Percentiles rank a stretch among this genome's conserved stretches.
Conservation (phyloP, 2,329 filamentous ascomycete species). For the Monilinia fructicola region DNA sequence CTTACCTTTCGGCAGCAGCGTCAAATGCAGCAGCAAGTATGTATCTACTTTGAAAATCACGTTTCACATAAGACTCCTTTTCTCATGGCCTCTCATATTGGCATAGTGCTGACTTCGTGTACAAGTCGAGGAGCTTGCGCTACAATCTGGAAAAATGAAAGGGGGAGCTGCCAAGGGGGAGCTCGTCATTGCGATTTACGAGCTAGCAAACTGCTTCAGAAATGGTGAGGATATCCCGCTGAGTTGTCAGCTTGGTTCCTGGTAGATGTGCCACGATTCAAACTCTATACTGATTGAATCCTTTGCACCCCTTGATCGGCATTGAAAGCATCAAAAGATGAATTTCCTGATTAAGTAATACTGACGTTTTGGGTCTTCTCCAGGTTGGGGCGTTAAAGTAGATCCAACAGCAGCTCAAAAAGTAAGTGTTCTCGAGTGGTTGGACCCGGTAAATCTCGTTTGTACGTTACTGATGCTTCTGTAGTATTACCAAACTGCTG, state of each 20-base stretch:
- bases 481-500: conserved; percentile 96
- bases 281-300: not conserved
- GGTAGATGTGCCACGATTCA: conserved; percentile 21
- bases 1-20: conserved; percentile 83
- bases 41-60: conserved; percentile 11
- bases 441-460: conserved; percentile 33
- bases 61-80: conserved; percentile 2
- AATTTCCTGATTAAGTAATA: conserved; percentile 19
- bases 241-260: conserved; percentile 20
- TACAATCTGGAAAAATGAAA: conserved; percentile 85
- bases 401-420: conserved; percentile 82
- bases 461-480: conserved; percentile 37
- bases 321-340: not conserved
- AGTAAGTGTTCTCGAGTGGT: conserved; percentile 46
- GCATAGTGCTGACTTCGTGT: conserved; percentile 22
- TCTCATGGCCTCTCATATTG: conserved; percentile 11
- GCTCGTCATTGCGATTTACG: conserved; percentile 92
- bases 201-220: conserved; percentile 88
- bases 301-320: not conserved
- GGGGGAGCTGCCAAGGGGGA: conserved; percentile 95
- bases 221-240: conserved; percentile 55
- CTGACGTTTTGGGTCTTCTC: conserved; percentile 19
- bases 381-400: conserved; percentile 75
- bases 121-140: conserved; percentile 73
- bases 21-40: conserved; percentile 74